phyloP scores from a whole-genome alignment of 2,329 filamentous ascomycete species.

The Grosmannia huntii region DNA sequence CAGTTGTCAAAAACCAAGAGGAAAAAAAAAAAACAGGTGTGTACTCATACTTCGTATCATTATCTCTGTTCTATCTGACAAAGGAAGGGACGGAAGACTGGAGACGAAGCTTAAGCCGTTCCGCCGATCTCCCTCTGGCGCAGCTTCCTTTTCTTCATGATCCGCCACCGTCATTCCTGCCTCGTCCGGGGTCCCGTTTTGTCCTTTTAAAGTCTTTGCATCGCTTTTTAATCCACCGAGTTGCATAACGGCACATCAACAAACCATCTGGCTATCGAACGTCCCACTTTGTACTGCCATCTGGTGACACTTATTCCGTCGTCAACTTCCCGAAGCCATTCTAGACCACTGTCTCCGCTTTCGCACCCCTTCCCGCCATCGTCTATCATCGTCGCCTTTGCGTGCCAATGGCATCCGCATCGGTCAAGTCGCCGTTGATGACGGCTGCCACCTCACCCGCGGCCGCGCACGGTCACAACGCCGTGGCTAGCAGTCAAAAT shows the following conservation, averaged over 20 bases:
- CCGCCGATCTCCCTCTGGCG: not conserved
- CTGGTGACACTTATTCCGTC: not conserved
- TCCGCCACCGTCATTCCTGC: not conserved
- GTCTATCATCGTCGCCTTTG: not conserved
- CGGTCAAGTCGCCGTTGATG: not conserved
- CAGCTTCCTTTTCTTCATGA: not conserved
- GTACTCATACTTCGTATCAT: too few species aligned
- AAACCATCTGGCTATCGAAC: not conserved
- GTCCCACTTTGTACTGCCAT: not conserved
- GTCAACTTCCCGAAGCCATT: not conserved
- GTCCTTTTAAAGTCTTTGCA: not conserved
- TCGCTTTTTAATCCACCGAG: not conserved
- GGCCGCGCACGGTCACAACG: not conserved
- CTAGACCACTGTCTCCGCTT: not conserved
- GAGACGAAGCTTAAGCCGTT: not conserved
- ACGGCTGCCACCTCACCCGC: not conserved
- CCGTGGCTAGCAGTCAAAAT: not conserved
- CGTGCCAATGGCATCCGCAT: not conserved
- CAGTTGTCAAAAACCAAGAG: not conserved
- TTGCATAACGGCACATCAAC: not conserved
- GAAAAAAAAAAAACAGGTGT: not conserved
- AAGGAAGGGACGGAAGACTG: not conserved
- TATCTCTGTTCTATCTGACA: not conserved
- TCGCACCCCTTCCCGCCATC: not conserved
- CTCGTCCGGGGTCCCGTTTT: not conserved